Percentiles rank a stretch among this genome's conserved stretches.
Conservation (phyloP, 208 protist species). For the Novymonas esmeraldas region DNA sequence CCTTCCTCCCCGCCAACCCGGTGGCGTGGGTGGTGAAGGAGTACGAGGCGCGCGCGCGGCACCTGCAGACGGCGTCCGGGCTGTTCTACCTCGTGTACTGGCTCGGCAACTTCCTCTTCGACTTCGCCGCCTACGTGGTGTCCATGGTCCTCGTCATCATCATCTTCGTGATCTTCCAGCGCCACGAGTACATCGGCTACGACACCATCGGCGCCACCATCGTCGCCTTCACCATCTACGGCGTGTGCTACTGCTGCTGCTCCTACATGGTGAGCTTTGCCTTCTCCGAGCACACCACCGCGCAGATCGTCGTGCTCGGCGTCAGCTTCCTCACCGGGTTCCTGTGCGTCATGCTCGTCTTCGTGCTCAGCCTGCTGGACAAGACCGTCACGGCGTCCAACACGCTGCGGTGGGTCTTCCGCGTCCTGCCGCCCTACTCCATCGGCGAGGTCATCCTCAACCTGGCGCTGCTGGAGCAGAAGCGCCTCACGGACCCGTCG, state of each 20-base stretch:
- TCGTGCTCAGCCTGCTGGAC: constrained; percentile 43
- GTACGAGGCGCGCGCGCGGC: constrained; percentile 62
- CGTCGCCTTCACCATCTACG: constrained; percentile 48
- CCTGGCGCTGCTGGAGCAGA: constrained; percentile 40
- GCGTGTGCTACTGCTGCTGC: constrained; percentile 34
- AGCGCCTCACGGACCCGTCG: constrained; percentile 7
- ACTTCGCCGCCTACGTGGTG: constrained; percentile 49
- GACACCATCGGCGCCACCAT: constrained; percentile 40
- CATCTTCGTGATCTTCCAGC: constrained; percentile 50
- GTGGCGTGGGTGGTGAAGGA: constrained; percentile 83
- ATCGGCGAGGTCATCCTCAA: constrained; percentile 70
- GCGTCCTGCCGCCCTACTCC: constrained; percentile 56
- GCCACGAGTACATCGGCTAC: constrained; percentile 49
- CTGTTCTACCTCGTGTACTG: constrained; percentile 71
- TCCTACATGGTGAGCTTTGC: constrained; percentile 65
- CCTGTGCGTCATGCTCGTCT: constrained; percentile 54
- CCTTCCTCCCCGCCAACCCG: constrained; percentile 65
- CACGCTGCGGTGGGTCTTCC: constrained; percentile 46
- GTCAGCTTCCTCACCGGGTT: constrained; percentile 71
- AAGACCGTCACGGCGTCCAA: constrained; percentile 37
- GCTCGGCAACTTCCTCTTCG: constrained; percentile 70
- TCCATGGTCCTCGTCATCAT: constrained; percentile 40
- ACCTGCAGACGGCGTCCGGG: constrained; percentile 83
- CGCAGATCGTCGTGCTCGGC: constrained; percentile 52
- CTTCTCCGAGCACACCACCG: constrained; percentile 59